These are phyloP conservation scores for Danielia oregonensis DNA, from an alignment of 805 yeast species.

Conservation along the genomic window DNA sequence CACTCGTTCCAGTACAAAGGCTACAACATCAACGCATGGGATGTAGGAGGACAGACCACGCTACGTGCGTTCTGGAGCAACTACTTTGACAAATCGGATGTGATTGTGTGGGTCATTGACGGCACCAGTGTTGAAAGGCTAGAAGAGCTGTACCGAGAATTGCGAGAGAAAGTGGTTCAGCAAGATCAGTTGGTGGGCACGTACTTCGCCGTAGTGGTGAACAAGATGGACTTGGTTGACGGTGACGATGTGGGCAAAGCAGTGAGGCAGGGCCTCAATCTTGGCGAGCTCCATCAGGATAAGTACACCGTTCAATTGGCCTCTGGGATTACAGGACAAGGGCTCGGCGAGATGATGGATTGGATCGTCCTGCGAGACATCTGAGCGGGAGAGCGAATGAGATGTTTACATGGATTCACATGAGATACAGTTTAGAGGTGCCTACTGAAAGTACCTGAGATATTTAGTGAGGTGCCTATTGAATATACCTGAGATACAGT, in stretches of 20 bases:
- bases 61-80: slow-evolving; percentile 60
- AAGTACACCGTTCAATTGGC: slow-evolving; percentile 27
- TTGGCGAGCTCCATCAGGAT: slow-evolving; percentile 15
- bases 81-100: slow-evolving; percentile 77
- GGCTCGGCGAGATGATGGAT: slow-evolving; percentile 22
- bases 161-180: slow-evolving; percentile 51
- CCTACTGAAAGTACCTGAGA: too few species aligned
- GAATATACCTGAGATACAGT: too few species aligned
- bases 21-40: slow-evolving; percentile 67
- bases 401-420: background rate
- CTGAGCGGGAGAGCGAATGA: background rate
- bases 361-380: slow-evolving; percentile 19
- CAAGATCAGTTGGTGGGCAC: slow-evolving; percentile 73
- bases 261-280: slow-evolving; percentile 9
- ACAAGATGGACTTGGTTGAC: slow-evolving; percentile 64
- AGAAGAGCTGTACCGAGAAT: slow-evolving; percentile 61
- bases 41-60: slow-evolving; percentile 66
- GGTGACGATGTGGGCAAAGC: slow-evolving; percentile 16
- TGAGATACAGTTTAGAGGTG: background rate
- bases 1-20: slow-evolving; percentile 47
- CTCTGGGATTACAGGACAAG: slow-evolving; percentile 35
- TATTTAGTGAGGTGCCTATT: too few species aligned
- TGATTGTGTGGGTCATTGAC: slow-evolving; percentile 85
- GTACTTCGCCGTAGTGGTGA: slow-evolving; percentile 63
- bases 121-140: slow-evolving; percentile 56